Evolutionary conservation across 495 filamentous ascomycete genomes (phyloP).

Genomic region (Penicillium maclennaniae): DNA sequence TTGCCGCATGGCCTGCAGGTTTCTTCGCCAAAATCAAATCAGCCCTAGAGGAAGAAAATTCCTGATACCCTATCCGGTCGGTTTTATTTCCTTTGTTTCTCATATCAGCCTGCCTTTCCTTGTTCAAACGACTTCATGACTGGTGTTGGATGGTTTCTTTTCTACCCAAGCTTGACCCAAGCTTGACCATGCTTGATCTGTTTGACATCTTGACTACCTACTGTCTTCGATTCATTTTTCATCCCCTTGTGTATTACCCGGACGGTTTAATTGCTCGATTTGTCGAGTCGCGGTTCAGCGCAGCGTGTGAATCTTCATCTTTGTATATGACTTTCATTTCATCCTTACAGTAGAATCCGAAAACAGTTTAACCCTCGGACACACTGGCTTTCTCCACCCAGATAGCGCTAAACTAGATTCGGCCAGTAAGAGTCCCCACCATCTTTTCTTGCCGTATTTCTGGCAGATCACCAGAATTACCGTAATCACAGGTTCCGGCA

Average conservation of each 20-base stretch:
- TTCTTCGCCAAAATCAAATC: slow-evolving; percentile 63
- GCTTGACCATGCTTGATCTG: slow-evolving; percentile 15
- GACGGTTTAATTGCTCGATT: slow-evolving; percentile 3
- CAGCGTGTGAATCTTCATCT: slow-evolving; percentile 15
- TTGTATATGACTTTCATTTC: slow-evolving; percentile 22
- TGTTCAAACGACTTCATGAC: slow-evolving; percentile 28
- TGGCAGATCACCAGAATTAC: too few relatives aligned
- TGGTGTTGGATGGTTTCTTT: slow-evolving; percentile 23
- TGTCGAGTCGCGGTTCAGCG: slow-evolving; percentile 17
- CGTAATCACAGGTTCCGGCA: too few relatives aligned
- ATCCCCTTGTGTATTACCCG: slow-evolving; percentile 10
- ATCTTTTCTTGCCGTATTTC: too few relatives aligned
- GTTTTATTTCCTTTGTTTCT: slow-evolving; percentile 20
- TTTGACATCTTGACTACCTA: slow-evolving; percentile 15
- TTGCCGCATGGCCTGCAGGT: slow-evolving; percentile 63
- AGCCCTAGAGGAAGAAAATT: slow-evolving; percentile 53
- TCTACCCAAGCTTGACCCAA: slow-evolving; percentile 3
- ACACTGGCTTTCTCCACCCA: too few relatives aligned
- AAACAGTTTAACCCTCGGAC: too few relatives aligned
- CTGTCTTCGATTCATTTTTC: slow-evolving; percentile 8
- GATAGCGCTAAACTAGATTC: too few relatives aligned
- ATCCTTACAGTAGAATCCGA: background rate
- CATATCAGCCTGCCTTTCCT: slow-evolving; percentile 5
- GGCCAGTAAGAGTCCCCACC: too few relatives aligned
- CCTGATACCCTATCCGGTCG: slow-evolving; percentile 16